A percentile compares a stretch with the other conserved stretches of the same genome.
These are phyloP conservation scores for Chrysoporthe austroafricana DNA, from an alignment of 2,329 filamentous ascomycete species.

Conservation along the genomic window DNA sequence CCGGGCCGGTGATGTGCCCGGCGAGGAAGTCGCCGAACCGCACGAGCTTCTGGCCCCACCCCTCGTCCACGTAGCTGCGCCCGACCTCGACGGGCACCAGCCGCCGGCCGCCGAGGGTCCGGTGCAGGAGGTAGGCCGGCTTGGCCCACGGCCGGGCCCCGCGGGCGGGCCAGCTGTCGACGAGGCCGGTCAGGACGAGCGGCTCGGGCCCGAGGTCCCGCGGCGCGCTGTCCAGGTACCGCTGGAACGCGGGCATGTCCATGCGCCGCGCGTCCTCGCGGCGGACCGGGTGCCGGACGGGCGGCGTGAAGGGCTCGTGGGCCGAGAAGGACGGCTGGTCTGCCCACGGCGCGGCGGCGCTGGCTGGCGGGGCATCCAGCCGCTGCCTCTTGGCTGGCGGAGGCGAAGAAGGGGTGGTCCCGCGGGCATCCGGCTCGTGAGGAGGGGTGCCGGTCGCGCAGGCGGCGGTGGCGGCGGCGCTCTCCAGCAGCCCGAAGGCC, in stretches of 20 bases:
- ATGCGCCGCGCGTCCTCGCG: slow-evolving; percentile 54
- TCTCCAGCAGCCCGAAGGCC: slow-evolving; percentile 50
- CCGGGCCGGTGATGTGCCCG: slow-evolving; percentile 54
- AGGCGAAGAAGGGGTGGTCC: background rate
- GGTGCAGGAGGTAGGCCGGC: slow-evolving; percentile 73
- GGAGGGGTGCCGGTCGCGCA: slow-evolving; percentile 26
- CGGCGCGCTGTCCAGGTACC: slow-evolving; percentile 55
- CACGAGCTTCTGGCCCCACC: slow-evolving; percentile 83
- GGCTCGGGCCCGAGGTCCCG: slow-evolving; percentile 55
- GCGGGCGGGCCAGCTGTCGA: slow-evolving; percentile 79
- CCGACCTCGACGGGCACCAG: slow-evolving; percentile 88
- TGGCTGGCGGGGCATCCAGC: background rate
- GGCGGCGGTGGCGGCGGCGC: slow-evolving; percentile 13
- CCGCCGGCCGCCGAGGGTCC: slow-evolving; percentile 75
- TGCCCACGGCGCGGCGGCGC: slow-evolving; percentile 24
- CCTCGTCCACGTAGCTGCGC: slow-evolving; percentile 82
- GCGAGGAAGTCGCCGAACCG: slow-evolving; percentile 73
- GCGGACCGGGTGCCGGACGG: slow-evolving; percentile 46
- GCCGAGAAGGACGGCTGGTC: slow-evolving; percentile 37
- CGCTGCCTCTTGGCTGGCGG: slow-evolving; percentile 16
- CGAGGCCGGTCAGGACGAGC: slow-evolving; percentile 69
- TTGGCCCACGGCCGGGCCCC: slow-evolving; percentile 69
- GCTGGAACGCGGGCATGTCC: slow-evolving; percentile 57
- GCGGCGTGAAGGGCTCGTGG: slow-evolving; percentile 47
- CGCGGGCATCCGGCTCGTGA: background rate